Evolutionary conservation across 2,329 filamentous ascomycete species (phyloP), one percentile per base, ranked within the genome.

Genomic region (Fusarium tjaetaba): DNA sequence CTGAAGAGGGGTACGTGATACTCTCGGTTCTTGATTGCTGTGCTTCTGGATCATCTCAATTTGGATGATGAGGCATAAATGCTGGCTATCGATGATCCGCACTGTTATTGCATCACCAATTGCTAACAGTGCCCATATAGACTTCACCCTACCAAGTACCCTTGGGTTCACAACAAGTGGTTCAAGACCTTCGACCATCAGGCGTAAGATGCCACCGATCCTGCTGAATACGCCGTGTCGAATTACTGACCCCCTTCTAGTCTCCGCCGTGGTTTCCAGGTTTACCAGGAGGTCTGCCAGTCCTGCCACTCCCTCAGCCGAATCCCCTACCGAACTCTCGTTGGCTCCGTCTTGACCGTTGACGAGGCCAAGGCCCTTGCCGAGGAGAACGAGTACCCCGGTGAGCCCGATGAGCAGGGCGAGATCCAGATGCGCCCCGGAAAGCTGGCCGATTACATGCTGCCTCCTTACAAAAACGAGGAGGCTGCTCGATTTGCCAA

Each of bases 331-430:
- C 94, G 96, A 84, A 82, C 93, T 67, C 89, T 98, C 72, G 96
- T 99, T 81, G 96, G 96, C 83, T 90, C 90, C 76, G 89, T 97
- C 84, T 90, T 98, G 89, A 99, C 96, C 68, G 94, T 97, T 82
- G 95, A 98, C 81, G 96, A 99, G 89, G 96, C 94, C 88, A 99
- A 98, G 91, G 94, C 90, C 52, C 88, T 98, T 84, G 96, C 96
- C 79, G 96, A 99, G 86, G 95, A 97, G 89, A 94, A 97, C 87
- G 96, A 99, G 87, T 99, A 98, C 88, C 96, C 98, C 82, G 94
- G 91, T 81, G 96, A 99, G 88, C 96, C 96, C 82, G 97, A 99
- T 86, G 94, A 98, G 82, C 89, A 98, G 89, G 96, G 96, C 79
- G 94, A 98, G 79, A 98, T 98, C 83, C 94, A 97, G 89, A 97